Evolutionary conservation across 345 rosid species (phyloP).

Genomic region (Eucalyptus pauciflora): DNA sequence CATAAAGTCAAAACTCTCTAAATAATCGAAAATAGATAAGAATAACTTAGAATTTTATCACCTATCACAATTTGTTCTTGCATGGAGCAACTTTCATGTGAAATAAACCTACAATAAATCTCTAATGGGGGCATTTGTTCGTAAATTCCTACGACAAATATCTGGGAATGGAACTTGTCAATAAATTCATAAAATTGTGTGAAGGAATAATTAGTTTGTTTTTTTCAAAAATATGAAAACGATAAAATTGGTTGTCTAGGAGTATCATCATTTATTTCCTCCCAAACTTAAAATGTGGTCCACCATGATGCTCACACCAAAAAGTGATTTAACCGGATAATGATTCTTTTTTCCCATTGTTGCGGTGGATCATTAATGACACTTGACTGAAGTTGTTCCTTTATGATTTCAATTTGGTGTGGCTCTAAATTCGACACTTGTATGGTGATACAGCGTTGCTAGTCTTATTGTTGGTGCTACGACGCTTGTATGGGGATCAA

Average conservation of each 20-base stretch:
- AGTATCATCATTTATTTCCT: not conserved
- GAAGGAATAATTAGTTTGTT: not conserved
- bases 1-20: not conserved
- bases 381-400: not conserved
- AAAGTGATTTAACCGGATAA: not conserved
- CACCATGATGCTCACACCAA: not conserved
- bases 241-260: not conserved
- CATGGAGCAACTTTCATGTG: not conserved
- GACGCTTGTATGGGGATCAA: not conserved
- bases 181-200: not conserved
- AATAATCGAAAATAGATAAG: not conserved
- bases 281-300: not conserved
- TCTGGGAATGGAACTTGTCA: not conserved
- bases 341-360: not conserved
- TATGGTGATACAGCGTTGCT: not conserved
- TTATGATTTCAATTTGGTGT: not conserved
- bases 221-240: not conserved
- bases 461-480: not conserved
- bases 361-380: not conserved
- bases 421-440: not conserved
- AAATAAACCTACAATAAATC: not conserved
- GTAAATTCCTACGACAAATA: not conserved
- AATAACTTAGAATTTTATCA: not conserved
- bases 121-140: not conserved
- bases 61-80: not conserved